Evolutionary conservation across 192 early-diverging fungal species (phyloP), one percentile per base, ranked within the genome.

Genomic region (Linnemannia schmuckeri): DNA sequence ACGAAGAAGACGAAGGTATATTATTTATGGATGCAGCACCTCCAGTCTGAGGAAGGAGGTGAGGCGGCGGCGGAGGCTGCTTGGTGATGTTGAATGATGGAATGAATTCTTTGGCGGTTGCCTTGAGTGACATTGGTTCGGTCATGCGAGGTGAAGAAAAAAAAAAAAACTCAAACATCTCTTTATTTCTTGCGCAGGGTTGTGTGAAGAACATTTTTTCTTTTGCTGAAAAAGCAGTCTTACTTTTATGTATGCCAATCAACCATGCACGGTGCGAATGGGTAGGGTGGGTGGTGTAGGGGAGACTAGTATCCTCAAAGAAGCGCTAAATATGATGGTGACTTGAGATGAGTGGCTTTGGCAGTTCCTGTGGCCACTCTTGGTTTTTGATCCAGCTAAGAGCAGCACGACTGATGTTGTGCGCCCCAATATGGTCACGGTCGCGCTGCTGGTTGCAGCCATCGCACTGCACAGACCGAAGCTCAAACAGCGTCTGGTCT

Each of bases 111-210:
- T 86, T 86, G 74, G 84, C 84, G 33, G 75, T 81, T 40, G 84
- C 84, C 84, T 86, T 86, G 78, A 86, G 84, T 44, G 84, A 86
- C 84, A 86, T 86, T 80, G 78, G 76, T 72, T 54, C 37, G 78
- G 52, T 66, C 77, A 85, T 76, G 83, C 74, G 72, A 63, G 54
- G 78, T 70, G 20, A 47, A 72, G 78, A 76, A 85, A 22, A 38
- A 74, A 44, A 77, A 75, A 35, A 66, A 22, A 37, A 66, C 24
- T 17, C n/a, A 57, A 24, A 27, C 8, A 27, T 3, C 2, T 27
- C 55, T 27, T 33, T 66, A 22, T 27, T 61, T 8, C 18, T 17
- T 70, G 69, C 69, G 69, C 69, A 70, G 46, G 10, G 38, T 1
- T 46, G 40, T 38, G 54, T 49, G 17, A 37, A 37, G 37, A 37